Evolutionary conservation across 768 basidiomycete genomes (phyloP).

Genomic region (Mycena galopus): DNA sequence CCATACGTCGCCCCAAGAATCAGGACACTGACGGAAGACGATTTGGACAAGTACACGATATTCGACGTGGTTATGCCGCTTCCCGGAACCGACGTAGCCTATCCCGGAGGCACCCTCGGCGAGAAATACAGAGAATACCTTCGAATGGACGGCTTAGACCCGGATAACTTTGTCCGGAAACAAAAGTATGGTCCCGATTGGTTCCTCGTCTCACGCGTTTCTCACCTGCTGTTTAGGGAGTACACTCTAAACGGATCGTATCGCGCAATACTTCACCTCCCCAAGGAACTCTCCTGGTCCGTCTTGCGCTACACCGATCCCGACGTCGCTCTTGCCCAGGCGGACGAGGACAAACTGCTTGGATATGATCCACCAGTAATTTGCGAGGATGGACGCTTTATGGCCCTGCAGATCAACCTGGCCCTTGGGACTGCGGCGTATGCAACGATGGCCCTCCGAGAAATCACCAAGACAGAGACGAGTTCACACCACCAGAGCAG

Average conservation of each 20-base stretch:
- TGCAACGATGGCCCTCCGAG: constrained; percentile 97
- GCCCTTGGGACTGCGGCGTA: constrained; percentile 93
- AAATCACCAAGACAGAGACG: constrained; percentile 96
- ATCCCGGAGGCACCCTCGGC: constrained; percentile 90
- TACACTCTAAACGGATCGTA: constrained; percentile 95
- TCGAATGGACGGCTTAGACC: constrained; percentile 88
- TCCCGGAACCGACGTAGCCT: constrained; percentile 94
- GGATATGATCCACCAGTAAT: constrained; percentile 80
- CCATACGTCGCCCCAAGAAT: constrained; percentile 79
- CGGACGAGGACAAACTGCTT: constrained; percentile 94
- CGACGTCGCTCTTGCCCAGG: constrained; percentile 90
- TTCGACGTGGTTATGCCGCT: constrained; percentile 98
- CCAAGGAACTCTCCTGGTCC: constrained; percentile 85
- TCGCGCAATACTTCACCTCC: constrained; percentile 89
- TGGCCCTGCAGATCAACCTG: constrained; percentile 88
- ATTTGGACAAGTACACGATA: constrained; percentile 86
- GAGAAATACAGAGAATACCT: constrained; percentile 89
- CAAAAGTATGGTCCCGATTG: constrained; percentile 74
- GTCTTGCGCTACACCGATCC: constrained; percentile 93
- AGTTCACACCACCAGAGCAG: constrained; percentile 91
- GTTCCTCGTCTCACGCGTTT: constrained; percentile 5
- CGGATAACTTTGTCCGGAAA: constrained; percentile 88
- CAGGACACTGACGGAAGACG: constrained; percentile 82
- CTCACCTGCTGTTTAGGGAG: constrained; percentile 66
- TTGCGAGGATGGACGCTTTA: constrained; percentile 82